Evolutionary conservation across 805 yeast genomes (phyloP).

Genomic region (Yamadazyma kitorensis): DNA sequence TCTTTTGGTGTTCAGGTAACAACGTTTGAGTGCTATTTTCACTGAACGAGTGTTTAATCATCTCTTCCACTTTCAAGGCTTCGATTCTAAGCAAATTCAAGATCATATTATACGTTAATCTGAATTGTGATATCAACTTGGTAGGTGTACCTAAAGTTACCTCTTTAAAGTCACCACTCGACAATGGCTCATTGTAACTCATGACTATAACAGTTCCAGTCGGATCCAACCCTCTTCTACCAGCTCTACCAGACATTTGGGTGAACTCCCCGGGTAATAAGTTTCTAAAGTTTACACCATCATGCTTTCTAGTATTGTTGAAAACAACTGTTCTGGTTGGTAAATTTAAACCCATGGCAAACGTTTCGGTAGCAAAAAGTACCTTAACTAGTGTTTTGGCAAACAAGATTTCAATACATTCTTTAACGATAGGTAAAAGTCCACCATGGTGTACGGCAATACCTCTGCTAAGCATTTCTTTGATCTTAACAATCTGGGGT

Average conservation of each 20-base stretch:
- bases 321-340: conserved; percentile 97
- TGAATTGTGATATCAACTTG: conserved; percentile 84
- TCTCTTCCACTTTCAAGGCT: conserved; percentile 94
- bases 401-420: conserved; percentile 87
- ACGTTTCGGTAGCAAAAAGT: conserved; percentile 94
- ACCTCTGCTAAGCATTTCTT: conserved; percentile 84
- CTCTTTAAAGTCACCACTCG: conserved; percentile 61
- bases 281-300: conserved; percentile 78
- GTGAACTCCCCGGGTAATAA: conserved; percentile 95
- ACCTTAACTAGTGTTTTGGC: conserved; percentile 84
- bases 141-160: conserved; percentile 89
- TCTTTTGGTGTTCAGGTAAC: conserved; percentile 79
- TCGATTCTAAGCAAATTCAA: conserved; percentile 87
- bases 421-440: conserved; percentile 86
- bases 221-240: conserved; percentile 74
- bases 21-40: conserved; percentile 85
- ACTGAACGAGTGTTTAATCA: conserved; percentile 93
- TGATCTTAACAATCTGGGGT: conserved; percentile 83
- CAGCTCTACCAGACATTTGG: conserved; percentile 99
- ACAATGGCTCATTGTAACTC: conserved; percentile 69
- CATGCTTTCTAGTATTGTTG: conserved; percentile 82
- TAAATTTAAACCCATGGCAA: conserved; percentile 96
- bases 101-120: conserved; percentile 95
- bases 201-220: conserved; percentile 94
- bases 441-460: conserved; percentile 98